Evolutionary conservation across 192 early-diverging fungal species (phyloP), one percentile per base, ranked within the genome.

Genomic region (Coemansia furcata): DNA sequence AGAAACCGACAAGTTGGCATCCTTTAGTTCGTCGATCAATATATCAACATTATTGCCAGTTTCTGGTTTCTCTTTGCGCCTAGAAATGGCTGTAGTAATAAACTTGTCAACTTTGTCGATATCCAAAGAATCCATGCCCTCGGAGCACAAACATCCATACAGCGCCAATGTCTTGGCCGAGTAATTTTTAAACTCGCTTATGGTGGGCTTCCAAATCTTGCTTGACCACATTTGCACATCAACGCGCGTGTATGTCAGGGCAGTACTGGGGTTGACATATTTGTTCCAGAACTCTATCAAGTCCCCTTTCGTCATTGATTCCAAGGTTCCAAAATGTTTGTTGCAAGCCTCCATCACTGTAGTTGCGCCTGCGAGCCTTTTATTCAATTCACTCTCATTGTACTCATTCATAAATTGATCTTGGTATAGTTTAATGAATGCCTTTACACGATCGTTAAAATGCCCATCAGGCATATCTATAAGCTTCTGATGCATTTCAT

Each of bases 341-440:
- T 65, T 37, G 7, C 26, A 12, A 30, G 86, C 75, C 33, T 91
- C 85, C 85, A 97, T 95, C 59, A 92, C 88, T 68, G 90, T 94
- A 3, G 83, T 80, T 5, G 72, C 77, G 3, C 61, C 43, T 65
- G 95, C 90, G 33, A 83, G 81, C 0, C 19, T 42, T 91, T 90
- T 94, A 35, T 87, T 83, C n/a, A 69, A 60, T 0, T 55, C 38
- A 6, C 85, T 78, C 65, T 94, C 92, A 42, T 93, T 76, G 1
- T 38, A 40, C 59, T 94, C 71, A 39, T 89, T 87, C 70, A 92
- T 92, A 60, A 77, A 71, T 60, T 87, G 89, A 60, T 92, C 90
- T 32, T 84, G 29, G 63, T 87, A 83, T 19, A 82, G 65, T 2
- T 78, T 70, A 7, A 87, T 82, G 1, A 91, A 42, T 2, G 92